Conservation (phyloP, 768 basidiomycete species). For the Phaeolepiota aurea region DNA sequence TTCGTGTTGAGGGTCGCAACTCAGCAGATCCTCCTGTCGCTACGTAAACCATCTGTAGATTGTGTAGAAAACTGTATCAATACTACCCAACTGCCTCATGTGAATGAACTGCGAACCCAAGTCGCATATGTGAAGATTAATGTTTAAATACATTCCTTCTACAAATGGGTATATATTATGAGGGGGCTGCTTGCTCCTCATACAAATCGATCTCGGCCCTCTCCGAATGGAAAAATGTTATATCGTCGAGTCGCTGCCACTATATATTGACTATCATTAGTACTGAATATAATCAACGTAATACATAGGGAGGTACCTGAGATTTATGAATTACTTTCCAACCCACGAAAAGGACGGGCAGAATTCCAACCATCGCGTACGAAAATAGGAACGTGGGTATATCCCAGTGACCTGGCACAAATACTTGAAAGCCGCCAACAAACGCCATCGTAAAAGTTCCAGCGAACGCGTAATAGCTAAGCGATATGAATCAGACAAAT, state of each 20-base stretch:
- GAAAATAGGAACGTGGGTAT: slow-evolving; percentile 41
- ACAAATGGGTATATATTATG: too few species aligned
- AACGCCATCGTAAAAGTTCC: slow-evolving; percentile 40
- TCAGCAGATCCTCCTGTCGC: slow-evolving; percentile 41
- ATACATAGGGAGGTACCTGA: slow-evolving; percentile 23
- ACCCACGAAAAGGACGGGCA: slow-evolving; percentile 31
- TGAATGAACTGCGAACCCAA: too few species aligned
- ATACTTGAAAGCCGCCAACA: slow-evolving; percentile 41
- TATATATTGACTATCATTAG: slow-evolving; percentile 12
- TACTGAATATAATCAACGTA: background rate
- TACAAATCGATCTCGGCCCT: slow-evolving; percentile 33
- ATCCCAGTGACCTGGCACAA: slow-evolving; percentile 41
- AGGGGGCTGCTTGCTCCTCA: slow-evolving; percentile 17
- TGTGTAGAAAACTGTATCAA: slow-evolving; percentile 4
- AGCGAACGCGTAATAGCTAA: slow-evolving; percentile 35
- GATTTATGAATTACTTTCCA: slow-evolving; percentile 38
- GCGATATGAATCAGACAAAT: too few species aligned
- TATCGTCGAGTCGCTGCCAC: slow-evolving; percentile 29
- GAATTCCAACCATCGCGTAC: slow-evolving; percentile 35
- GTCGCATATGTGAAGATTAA: too few species aligned
- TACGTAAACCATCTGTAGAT: slow-evolving; percentile 9
- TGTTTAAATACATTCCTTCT: too few species aligned
- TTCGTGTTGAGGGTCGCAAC: slow-evolving; percentile 52
- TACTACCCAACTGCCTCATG: background rate
- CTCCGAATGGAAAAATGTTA: slow-evolving; percentile 39